Evolutionary conservation across 2,329 filamentous ascomycete genomes (phyloP), one percentile per base, ranked within the genome.

Genomic region (Colletotrichum liriopes): DNA sequence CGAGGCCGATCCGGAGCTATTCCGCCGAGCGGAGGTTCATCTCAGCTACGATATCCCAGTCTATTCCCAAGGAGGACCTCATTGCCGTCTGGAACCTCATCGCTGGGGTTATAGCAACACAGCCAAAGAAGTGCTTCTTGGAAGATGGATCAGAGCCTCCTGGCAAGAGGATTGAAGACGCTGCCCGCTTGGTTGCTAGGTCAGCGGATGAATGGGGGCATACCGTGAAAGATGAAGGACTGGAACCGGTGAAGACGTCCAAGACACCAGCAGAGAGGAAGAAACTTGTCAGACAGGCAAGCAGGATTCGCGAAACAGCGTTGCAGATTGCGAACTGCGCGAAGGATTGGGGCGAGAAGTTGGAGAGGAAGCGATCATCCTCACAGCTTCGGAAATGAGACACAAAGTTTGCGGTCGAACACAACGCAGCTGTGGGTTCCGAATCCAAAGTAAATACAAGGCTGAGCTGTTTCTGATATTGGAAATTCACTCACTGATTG

Each of bases 51-150:
- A 72, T 75, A 54, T 49, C 72, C 12, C 63, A 45, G 39, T 73
- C 41, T 56, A 76, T 71, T 37, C 75, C 41, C 54, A 77, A 65
- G 60, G 71, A 65, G 73, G 77, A 78, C 47, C 75, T 78, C 47
- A 75, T 77, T 61, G 77, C 77, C 7, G 77, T 78, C 9, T 74
- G 77, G 61, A 77, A 78, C 59, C 69, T 78, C 54, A 78, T 78
- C 70, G 77, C 76, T 5, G 75, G 72, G 70, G 97, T 99, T 94
- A 98, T 99, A 95, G 98, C 98, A 80, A 96, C 93, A 0, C 98
- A 98, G 83, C 96, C 96, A 0, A 91, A 93, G 55, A 96, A 98
- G 81, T 98, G 95, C 83, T 97, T 98, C 78, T 92, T 94, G 0
- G 96, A 98, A 79, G 49, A 72, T 56, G 73, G 49, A 65, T 76